These are phyloP conservation scores for Posidonia australis DNA, from an alignment of 106 monocot genomes.

Conservation along the genomic window DNA sequence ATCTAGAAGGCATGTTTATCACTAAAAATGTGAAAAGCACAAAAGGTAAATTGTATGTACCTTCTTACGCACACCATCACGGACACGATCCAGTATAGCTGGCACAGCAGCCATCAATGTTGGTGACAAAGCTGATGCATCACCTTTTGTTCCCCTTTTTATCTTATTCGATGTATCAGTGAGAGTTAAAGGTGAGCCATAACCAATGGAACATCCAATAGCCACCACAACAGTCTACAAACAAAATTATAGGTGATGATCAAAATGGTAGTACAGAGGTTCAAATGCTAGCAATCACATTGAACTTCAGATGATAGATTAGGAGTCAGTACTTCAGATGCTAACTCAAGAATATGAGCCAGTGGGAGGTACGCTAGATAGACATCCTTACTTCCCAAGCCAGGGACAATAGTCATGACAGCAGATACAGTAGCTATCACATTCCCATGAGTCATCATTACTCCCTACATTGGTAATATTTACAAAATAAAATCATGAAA, in stretches of 20 bases:
- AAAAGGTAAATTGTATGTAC: conserved; percentile 16
- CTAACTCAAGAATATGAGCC: conserved; percentile 98
- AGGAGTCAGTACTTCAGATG: conserved; percentile 66
- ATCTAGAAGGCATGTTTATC: background rate
- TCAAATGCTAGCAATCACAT: background rate
- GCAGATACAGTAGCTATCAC: conserved; percentile 74
- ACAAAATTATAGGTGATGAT: background rate
- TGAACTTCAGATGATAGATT: background rate
- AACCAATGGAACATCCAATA: conserved; percentile 79
- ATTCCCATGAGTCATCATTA: conserved; percentile 98
- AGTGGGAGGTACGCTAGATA: conserved; percentile 95
- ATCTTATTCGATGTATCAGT: conserved; percentile 99
- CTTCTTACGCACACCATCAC: conserved; percentile 96
- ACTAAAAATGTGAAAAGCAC: background rate
- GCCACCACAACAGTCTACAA: conserved; percentile 74
- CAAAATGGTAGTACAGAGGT: background rate
- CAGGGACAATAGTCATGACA: conserved; percentile 95
- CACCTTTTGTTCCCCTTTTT: conserved; percentile 90
- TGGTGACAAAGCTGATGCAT: conserved; percentile 76
- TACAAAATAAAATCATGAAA: background rate
- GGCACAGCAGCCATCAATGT: conserved; percentile 94
- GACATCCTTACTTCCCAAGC: conserved; percentile 64
- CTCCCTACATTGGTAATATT: conserved; percentile 42
- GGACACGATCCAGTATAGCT: conserved; percentile 92
- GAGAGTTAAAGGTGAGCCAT: conserved; percentile 92